A percentile compares a stretch with the other conserved stretches of the same genome.
Evolutionary conservation across 768 basidiomycete species (phyloP).

Genomic region (Ramaria rubella): DNA sequence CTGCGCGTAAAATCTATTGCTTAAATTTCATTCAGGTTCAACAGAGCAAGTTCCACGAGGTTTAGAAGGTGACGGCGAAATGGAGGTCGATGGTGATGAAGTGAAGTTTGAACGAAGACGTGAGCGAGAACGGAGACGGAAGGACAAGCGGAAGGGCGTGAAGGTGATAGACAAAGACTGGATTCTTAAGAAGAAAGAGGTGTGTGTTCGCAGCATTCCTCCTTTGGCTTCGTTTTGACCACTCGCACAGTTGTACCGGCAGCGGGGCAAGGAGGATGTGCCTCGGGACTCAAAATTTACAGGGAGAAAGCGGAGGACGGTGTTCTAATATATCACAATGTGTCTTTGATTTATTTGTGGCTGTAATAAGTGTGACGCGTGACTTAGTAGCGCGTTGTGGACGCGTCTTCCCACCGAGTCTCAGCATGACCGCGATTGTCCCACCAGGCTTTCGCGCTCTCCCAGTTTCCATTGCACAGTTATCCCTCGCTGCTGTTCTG

Average conservation of each 20-base stretch:
- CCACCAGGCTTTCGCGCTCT: conserved; percentile 50
- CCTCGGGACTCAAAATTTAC: conserved; percentile 86
- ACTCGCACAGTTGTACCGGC: conserved; percentile 60
- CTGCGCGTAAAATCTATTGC: not conserved
- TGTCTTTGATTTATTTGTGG: too few relatives aligned
- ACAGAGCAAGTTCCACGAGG: conserved; percentile 60
- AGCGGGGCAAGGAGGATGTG: conserved; percentile 79
- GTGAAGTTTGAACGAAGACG: conserved; percentile 75
- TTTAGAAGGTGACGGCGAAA: conserved; percentile 58
- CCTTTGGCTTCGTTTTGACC: not conserved
- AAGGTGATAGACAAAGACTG: conserved; percentile 71
- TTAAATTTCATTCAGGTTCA: not conserved
- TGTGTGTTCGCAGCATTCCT: conserved; percentile 22
- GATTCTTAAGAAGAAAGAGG: conserved; percentile 97
- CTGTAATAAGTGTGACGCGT: too few relatives aligned
- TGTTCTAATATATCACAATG: conserved; percentile 48
- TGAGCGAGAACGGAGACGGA: conserved; percentile 51
- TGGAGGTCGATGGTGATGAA: conserved; percentile 40
- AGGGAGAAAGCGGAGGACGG: conserved; percentile 75
- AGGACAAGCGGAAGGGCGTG: conserved; percentile 60
- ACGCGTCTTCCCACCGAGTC: not conserved
- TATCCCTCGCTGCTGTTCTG: conserved; percentile 72
- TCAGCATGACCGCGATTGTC: conserved; percentile 16
- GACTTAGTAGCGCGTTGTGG: not conserved
- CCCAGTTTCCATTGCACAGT: conserved; percentile 55